Conservation (phyloP, 805 yeast species). For the Kluyveromyces siamensis region DNA sequence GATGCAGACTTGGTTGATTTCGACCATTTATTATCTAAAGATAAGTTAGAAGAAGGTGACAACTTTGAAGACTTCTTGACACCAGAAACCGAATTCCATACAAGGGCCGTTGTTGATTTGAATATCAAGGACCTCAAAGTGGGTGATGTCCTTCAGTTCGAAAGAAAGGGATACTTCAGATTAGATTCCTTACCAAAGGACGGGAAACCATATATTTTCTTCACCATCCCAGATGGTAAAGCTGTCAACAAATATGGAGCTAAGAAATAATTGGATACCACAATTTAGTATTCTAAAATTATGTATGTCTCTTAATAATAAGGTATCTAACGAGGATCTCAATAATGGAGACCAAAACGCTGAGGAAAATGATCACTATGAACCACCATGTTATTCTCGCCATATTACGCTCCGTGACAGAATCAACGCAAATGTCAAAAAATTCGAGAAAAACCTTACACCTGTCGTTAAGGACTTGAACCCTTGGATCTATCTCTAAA, state of each 20-base stretch:
- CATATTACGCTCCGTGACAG: conserved; percentile 88
- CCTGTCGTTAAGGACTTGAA: conserved; percentile 85
- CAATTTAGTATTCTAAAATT: neutral
- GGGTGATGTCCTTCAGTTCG: conserved; percentile 89
- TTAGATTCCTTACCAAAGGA: conserved; percentile 51
- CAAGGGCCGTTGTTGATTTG: conserved; percentile 69
- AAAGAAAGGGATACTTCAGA: conserved; percentile 93
- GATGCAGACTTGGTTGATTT: conserved; percentile 79
- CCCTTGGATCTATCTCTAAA: conserved; percentile 89
- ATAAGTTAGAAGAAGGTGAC: conserved; percentile 90
- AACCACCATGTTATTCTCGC: conserved; percentile 87
- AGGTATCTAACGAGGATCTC: conserved; percentile 58
- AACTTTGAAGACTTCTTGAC: conserved; percentile 88
- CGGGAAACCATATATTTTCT: conserved; percentile 65
- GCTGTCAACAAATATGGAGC: conserved; percentile 67
- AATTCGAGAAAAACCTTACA: conserved; percentile 91
- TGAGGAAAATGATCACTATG: conserved; percentile 69
- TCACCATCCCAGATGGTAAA: conserved; percentile 95
- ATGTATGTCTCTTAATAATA: conserved; percentile 30
- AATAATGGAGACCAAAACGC: conserved; percentile 64
- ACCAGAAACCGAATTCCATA: conserved; percentile 75
- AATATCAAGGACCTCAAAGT: conserved; percentile 68
- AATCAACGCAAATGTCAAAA: conserved; percentile 86
- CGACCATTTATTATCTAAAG: conserved; percentile 92
- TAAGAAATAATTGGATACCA: conserved; percentile 34